phyloP scores from a whole-genome alignment of 129 eudicot species.

The Cynara cardunculus region DNA sequence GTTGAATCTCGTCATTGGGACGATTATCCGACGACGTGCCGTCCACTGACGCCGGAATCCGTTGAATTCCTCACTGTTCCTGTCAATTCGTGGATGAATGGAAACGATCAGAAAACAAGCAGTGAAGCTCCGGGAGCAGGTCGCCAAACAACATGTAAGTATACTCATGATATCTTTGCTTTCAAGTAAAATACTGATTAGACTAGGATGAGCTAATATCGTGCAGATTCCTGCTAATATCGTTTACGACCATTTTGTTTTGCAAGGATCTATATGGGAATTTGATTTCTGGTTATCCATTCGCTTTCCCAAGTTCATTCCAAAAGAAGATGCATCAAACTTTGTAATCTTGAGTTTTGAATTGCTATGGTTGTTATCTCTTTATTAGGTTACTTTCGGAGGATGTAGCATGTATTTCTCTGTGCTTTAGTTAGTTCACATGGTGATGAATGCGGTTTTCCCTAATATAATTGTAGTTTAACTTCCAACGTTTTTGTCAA shows the following conservation, averaged over 20 bases:
- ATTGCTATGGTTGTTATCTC: neutral
- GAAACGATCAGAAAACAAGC: conserved; percentile 88
- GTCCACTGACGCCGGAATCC: neutral
- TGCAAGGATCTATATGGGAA: conserved; percentile 12
- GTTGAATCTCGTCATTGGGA: conserved; percentile 5
- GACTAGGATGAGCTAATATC: neutral
- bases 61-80: neutral
- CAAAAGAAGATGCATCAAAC: neutral
- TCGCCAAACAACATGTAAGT: conserved; percentile 76
- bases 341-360: neutral
- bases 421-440: neutral
- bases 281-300: neutral
- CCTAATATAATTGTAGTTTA: neutral
- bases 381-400: conserved; percentile 11
- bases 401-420: neutral
- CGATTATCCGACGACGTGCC: conserved; percentile 20
- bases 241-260: neutral
- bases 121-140: conserved; percentile 79
- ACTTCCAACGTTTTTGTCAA: neutral
- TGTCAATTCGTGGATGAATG: conserved; percentile 31
- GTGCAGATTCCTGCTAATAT: conserved; percentile 1
- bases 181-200: conserved; percentile 1
- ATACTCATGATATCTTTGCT: neutral
- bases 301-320: too few relatives aligned
- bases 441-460: neutral